Base-by-base conservation (phyloP, 257 asterid genomes). In the Primulina tabacum region DNA sequence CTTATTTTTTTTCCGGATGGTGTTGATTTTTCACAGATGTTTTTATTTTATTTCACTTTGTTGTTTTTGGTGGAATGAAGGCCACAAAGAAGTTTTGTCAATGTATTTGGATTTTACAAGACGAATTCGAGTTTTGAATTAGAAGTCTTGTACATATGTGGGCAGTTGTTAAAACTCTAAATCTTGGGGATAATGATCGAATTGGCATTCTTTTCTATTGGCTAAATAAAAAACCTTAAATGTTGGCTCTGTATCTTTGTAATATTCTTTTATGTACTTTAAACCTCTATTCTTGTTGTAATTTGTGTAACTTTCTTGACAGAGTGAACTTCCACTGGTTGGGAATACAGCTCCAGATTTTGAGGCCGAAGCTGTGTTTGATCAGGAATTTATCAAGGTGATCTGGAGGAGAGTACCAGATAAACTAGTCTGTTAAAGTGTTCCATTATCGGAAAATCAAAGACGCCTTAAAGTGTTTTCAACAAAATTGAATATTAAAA, bases 341-440 rank as follows among this genome's bases (percentile, higher is more conserved):
- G 99, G 97, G 26, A 93, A 93, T 71, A 43, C 26, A 67, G 99
- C 99, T 64, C 97, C 99, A 4, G 97, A 93, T 72, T 93, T 93
- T 62, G 99, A 90, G 80, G 99, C 99, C 1, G 97, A 90, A 78
- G 97, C 99, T 73, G 97, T 93, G 70, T 93, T 89, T 50, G 99
- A 93, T 75, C 99, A 90, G 80, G 97, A 93, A 69, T 89, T 93
- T 69, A 78, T 87, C 65, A 80, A 85, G 78, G 97, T 93, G 77
- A 61, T 70, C 18, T 30, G 34, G 37, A 10, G 64, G 33, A 57
- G 50, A 26, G 35, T 18, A 33, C 32, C 28, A 11, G 37, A 56
- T 7, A 20, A 55, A 56, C 61, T 33, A 33, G 29, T 40, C 24
- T 21, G 20, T 11, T 20, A 70, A 5, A 11, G 67, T 70, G 67